Base-by-base conservation (phyloP, 495 filamentous ascomycete genomes). In the Pseudomonodictys pantanalensis region DNA sequence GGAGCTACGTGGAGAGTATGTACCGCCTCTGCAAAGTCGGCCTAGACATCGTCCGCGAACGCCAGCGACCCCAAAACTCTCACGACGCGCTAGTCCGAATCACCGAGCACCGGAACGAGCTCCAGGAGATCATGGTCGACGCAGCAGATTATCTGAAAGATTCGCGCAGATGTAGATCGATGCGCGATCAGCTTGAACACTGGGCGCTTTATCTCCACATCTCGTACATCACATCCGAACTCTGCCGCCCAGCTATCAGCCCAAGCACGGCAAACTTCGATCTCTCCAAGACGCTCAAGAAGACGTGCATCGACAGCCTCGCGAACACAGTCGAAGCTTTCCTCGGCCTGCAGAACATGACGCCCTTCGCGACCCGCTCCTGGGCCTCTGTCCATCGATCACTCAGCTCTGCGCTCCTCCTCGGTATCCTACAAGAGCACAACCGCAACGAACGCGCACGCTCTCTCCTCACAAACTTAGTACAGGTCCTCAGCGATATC, bases 351-450 rank as follows among this genome's bases (percentile, higher is more conserved):
- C 83, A 85, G 59, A 83, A 85, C 61, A 73, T 86, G 56, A 85
- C 83, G 4, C 76, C 84, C 1, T 84, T 83, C 42, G 83, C 83
- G 0, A 82, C 81, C 6, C 78, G 84, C 20, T 85, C 81, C 12
- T 88, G 85, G 85, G 81, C 83, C 4, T 82, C 86, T 43, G 80
- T 83, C 0, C 85, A 86, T 55, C 82, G 86, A 49, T 81, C 81
- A 8, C 75, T 88, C 18, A 83, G 81, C 29, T 86, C 83, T 2
- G 85, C 84, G 1, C 76, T 88, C 2, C 74, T 88, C 0, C 77
- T 88, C 2, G 85, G 83, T 0, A 84, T 88, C 30, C 63, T 86
- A 1, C 79, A 82, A 26, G 85, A 88, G 55, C 62, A 65, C 10
- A 58, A 54, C 2, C 64, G 72, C 9, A 73, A 72, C 56, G 71